A percentile compares a stretch with the other conserved stretches of the same genome.
These are phyloP conservation scores for Trypanosoma lewisi DNA, from an alignment of 208 protist genomes.

Conservation along the genomic window DNA sequence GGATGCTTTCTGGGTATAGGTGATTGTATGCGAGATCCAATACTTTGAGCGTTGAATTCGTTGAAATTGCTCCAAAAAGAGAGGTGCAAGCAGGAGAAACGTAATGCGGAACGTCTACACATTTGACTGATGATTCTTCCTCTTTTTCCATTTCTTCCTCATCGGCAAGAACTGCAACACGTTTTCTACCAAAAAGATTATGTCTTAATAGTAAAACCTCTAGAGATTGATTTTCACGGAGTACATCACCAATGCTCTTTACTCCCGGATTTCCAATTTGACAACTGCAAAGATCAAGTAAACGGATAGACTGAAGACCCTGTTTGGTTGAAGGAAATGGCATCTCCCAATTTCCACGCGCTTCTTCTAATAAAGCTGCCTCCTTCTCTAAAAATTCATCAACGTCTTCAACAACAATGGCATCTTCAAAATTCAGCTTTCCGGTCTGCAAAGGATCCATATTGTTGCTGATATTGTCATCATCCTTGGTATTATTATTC, in stretches of 20 bases:
- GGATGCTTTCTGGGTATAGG: conserved; percentile 44
- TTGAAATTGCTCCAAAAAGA: conserved; percentile 39
- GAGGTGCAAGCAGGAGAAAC: conserved; percentile 45
- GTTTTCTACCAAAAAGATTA: conserved; percentile 58
- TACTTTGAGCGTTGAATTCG: conserved; percentile 47
- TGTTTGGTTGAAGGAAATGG: conserved; percentile 37
- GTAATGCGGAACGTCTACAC: conserved; percentile 35
- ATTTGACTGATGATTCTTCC: conserved; percentile 6
- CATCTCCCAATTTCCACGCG: conserved; percentile 26
- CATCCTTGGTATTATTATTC: conserved; percentile 11
- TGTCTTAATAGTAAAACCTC: conserved; percentile 64
- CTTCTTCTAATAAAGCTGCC: conserved; percentile 10
- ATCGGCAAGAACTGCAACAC: conserved; percentile 9
- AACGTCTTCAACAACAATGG: conserved; percentile 18
- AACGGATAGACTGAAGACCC: conserved; percentile 53
- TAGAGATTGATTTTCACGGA: conserved; percentile 55
- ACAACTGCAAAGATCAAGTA: conserved; percentile 74
- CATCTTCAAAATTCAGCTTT: conserved; percentile 23
- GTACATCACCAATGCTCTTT: conserved; percentile 38
- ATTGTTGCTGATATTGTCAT: conserved; percentile 10
- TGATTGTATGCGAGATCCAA: conserved; percentile 75
- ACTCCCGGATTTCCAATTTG: conserved; percentile 54
- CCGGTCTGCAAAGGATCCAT: conserved; percentile 5
- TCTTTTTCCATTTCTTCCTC: conserved; percentile 25
- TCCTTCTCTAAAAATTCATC: conserved; percentile 29